Evolutionary conservation across 345 rosid genomes (phyloP), one percentile per base, ranked within the genome.

Genomic region (Angophora floribunda): DNA sequence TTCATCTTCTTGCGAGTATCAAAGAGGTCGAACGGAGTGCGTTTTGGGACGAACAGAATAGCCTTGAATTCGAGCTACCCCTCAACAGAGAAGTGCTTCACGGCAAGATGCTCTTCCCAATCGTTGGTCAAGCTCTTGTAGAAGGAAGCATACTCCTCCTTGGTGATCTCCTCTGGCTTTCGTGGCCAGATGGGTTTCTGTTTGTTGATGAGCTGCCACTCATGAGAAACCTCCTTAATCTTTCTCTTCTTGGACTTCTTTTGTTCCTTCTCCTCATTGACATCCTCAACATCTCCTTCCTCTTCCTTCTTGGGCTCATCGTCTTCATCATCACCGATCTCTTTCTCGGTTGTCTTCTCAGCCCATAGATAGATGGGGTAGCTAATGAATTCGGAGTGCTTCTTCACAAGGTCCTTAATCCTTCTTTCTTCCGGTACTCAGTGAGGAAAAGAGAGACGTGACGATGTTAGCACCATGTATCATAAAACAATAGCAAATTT

Each of bases 171-270:
- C n/a, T 91, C 92, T 1, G 93, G 93, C 87, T 91, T 93, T 30
- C 94, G 89, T 85, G 91, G 57, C 94, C 94, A 93, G 91, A 93
- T 91, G 14, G 93, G 94, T 49, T 93, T 93, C n/a, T 93, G 93
- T 91, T 91, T 93, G 93, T 93, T 93, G 78, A 93, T 91, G 88
- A 90, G 92, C 85, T 93, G 92, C 94, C 94, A 93, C 89, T 93
- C 93, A 14, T 91, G 89, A 51, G 94, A 91, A 21, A 93, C 92
- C 87, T 93, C 94, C 90, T 91, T 93, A 53, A 93, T 91, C 90
- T 93, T 93, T 92, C 91, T 93, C 89, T 90, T 93, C 91, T 91
- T 93, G 32, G 93, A 89, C 85, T 90, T 87, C 10, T 90, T 92
- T 75, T 90, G 90, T 86, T 93, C 93, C 89, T 93, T 90, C 86